These are phyloP conservation scores for Malus hybrid DNA, from an alignment of 331 rosid species.

Conservation along the genomic window DNA sequence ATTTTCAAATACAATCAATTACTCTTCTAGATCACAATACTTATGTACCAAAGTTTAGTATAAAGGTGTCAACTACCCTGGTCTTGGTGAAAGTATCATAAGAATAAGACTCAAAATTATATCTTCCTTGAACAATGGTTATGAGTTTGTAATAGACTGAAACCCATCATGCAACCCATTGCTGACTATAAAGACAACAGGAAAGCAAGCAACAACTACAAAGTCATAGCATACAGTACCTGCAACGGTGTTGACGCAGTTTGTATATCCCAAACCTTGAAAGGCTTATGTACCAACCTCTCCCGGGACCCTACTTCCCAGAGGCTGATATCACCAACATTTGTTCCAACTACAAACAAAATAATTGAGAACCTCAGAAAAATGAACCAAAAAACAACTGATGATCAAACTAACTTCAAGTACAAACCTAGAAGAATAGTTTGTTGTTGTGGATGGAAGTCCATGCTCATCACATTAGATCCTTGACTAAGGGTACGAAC, in stretches of 20 bases:
- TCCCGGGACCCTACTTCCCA: conserved; percentile 42
- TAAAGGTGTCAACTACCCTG: background rate
- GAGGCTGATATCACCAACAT: conserved; percentile 42
- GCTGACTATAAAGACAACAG: background rate
- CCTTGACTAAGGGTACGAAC: conserved; percentile 35
- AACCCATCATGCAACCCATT: background rate
- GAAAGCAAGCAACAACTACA: background rate
- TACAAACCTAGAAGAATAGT: conserved; percentile 34
- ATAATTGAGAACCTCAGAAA: background rate
- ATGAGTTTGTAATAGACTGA: background rate
- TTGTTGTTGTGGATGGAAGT: conserved; percentile 35
- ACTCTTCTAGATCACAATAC: background rate
- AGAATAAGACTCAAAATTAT: background rate
- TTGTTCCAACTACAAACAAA: conserved; percentile 34
- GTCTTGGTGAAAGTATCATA: background rate
- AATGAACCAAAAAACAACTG: background rate
- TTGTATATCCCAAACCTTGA: conserved; percentile 38
- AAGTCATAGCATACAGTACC: conserved; percentile 12
- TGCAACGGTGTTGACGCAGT: conserved; percentile 25
- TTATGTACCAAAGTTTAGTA: background rate
- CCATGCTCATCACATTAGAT: conserved; percentile 44
- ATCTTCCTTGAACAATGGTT: background rate
- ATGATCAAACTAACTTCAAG: background rate
- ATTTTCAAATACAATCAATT: conserved; percentile 7
- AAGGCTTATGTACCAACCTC: conserved; percentile 30